Evolutionary conservation across 208 protist species (phyloP), one percentile per base, ranked within the genome.

Genomic region (Chromosphaera perkinsii): DNA sequence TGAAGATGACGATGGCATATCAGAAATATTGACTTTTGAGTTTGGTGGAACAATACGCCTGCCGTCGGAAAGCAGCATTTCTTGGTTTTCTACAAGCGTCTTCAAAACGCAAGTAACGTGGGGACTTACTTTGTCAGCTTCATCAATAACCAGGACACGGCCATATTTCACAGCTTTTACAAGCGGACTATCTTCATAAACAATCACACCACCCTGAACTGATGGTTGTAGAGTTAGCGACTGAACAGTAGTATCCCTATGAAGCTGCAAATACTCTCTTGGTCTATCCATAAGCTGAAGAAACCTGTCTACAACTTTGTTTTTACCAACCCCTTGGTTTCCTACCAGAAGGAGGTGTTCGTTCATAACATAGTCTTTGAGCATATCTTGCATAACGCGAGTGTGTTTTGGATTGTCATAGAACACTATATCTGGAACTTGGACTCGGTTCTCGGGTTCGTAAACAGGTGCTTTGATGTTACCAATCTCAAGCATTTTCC

Each of bases 311-410:
- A 88, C 69, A 24, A 95, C 79, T 75, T 94, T 94, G 80, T 96
- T 96, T 77, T 96, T 96, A 32, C 92, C 92, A 29, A 94, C 89
- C 24, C 90, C 85, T 62, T 96, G 92, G 61, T 91, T 92, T 51
- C 91, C 91, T 31, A 96, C 90, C 29, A 96, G 82, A 7, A 96
- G 83, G 29, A 93, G 78, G 54, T 88, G 89, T 26, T 80, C 69
- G 4, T 80, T 76, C n/a, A 71, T 35, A 1, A 35, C 12, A 24
- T 59, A 72, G 57, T 96, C 90, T 66, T 85, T 82, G 3, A 89
- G 81, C 37, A 96, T 78, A 74, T 89, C 90, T 2, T 69, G 71
- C 47, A 95, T 75, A 39, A 92, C 78, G 2, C 61, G 68, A 48
- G 88, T 77, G 57, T 96, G 92, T 45, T 87, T 68, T 17, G 72